phyloP scores from a whole-genome alignment of 2,329 filamentous ascomycete species.

The Curvularia hawaiiensis region DNA sequence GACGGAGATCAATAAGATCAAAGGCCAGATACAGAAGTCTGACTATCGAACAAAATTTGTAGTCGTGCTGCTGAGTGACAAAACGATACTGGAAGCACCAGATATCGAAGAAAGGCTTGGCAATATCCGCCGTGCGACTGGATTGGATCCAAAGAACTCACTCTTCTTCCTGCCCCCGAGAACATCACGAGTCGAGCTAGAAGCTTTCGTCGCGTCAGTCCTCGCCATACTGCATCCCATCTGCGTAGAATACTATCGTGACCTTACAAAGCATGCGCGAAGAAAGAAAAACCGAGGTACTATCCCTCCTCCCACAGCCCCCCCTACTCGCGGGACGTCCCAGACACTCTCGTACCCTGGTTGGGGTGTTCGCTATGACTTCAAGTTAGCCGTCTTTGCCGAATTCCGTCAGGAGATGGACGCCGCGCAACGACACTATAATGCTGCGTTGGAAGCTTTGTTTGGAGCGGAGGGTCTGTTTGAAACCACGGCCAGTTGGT shows the following conservation, averaged over 20 bases:
- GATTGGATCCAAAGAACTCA: conserved; percentile 77
- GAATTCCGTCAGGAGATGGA: conserved; percentile 96
- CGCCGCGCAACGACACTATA: conserved; percentile 81
- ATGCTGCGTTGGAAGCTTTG: conserved; percentile 82
- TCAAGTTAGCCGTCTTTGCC: conserved; percentile 88
- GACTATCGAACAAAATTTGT: conserved; percentile 80
- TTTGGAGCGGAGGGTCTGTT: conserved; percentile 79
- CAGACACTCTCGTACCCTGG: conserved; percentile 83
- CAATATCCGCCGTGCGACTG: conserved; percentile 78
- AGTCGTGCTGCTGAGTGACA: conserved; percentile 78
- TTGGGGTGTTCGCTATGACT: conserved; percentile 94
- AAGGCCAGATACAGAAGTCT: conserved; percentile 68
- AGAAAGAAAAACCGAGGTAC: conserved; percentile 83
- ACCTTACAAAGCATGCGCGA: conserved; percentile 88
- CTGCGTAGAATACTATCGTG: conserved; percentile 88
- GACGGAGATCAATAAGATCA: conserved; percentile 80
- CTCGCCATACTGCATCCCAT: conserved; percentile 74
- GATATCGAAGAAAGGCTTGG: conserved; percentile 78
- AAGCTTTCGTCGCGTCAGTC: conserved; percentile 74
- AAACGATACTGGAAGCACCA: conserved; percentile 61
- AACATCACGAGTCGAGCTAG: conserved; percentile 72
- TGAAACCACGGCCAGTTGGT: conserved; percentile 89
- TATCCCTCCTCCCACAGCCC: conserved; percentile 79
- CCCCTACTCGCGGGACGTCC: conserved; percentile 82
- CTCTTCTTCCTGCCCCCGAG: conserved; percentile 82